Base-by-base conservation (phyloP, 192 early-diverging fungal genomes). In the Lobulomyces angularis region DNA sequence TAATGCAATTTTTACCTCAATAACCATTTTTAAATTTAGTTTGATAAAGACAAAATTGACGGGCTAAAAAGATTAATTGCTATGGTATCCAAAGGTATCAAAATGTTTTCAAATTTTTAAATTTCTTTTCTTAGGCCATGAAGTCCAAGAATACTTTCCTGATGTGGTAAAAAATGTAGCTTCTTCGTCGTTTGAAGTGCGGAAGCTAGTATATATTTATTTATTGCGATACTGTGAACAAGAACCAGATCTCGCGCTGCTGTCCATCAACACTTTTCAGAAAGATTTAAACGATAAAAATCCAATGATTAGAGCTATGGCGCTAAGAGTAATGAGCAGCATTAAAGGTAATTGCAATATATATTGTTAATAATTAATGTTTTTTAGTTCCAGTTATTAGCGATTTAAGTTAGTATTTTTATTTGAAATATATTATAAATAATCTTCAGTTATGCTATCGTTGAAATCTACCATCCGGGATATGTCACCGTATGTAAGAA, bases 81-180 rank as follows among this genome's bases (percentile, higher is more conserved):
- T 27, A 80, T 88, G 62, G 84, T 94, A 24, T 86, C 84, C 14
- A 88, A 86, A 62, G 90, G 90, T 16, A n/a, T n/a, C 72, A 79
- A 16, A 81, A 92, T 56, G 88, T 89, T 11, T 84, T 84, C 6
- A 80, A 82, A 57, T 88, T 84, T 59, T 97, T 69, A 32, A 21
- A 11, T 45, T 54, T 52, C 36, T 23, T 18, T 39, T 24, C n/a
- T 48, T 29, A 11, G 20, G 20, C 12, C n/a, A 25, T 19, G 27
- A 54, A n/a, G n/a, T n/a, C 28, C 8, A 11, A 1, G 19, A n/a
- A 34, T 45, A 32, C 23, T 30, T 88, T 49, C 78, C 84, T 24
- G 83, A 88, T 46, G 92, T 98, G 11, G 90, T 98, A 42, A 98
- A 96, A 59, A 96, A 94, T 58, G 95, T 98, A 0, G 90, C 88